These are phyloP conservation scores for Venturia asperata DNA, from an alignment of 2,329 filamentous ascomycete species.

Conservation along the genomic window DNA sequence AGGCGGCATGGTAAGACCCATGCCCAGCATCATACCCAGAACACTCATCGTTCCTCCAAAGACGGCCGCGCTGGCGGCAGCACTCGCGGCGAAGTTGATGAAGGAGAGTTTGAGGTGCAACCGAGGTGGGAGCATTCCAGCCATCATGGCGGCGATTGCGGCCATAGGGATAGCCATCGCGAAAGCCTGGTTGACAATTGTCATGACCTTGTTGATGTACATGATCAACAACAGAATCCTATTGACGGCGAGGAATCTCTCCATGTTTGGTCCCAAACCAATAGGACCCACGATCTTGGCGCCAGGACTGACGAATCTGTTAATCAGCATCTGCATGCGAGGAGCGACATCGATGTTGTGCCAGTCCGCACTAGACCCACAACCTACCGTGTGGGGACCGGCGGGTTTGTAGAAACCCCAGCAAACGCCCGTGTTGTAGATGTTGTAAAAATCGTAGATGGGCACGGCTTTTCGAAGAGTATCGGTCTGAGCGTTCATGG, in stretches of 20 bases:
- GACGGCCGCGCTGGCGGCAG: neutral
- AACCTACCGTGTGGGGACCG: neutral
- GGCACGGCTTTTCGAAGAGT: neutral
- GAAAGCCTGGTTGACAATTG: neutral
- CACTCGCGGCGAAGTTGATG: neutral
- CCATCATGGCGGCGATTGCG: neutral
- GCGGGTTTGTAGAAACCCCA: conserved; percentile 5
- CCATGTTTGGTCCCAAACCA: conserved; percentile 8
- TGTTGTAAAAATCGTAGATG: conserved; percentile 5
- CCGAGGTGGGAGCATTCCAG: neutral
- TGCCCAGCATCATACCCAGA: neutral
- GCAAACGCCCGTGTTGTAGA: conserved; percentile 5
- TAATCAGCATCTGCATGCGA: neutral
- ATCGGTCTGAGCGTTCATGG: neutral
- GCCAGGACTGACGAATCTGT: neutral
- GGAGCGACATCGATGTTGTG: neutral
- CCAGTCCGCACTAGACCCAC: conserved; percentile 9
- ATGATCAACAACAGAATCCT: neutral
- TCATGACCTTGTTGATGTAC: conserved; percentile 8
- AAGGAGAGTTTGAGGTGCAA: conserved; percentile 14
- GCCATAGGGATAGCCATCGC: neutral
- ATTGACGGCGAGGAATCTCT: neutral
- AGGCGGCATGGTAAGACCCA: neutral
- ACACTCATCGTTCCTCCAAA: neutral
- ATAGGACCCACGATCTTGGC: neutral